Evolutionary conservation across 352 stramenopile species (phyloP), one percentile per base, ranked within the genome.

Genomic region (Pythium periplocum): DNA sequence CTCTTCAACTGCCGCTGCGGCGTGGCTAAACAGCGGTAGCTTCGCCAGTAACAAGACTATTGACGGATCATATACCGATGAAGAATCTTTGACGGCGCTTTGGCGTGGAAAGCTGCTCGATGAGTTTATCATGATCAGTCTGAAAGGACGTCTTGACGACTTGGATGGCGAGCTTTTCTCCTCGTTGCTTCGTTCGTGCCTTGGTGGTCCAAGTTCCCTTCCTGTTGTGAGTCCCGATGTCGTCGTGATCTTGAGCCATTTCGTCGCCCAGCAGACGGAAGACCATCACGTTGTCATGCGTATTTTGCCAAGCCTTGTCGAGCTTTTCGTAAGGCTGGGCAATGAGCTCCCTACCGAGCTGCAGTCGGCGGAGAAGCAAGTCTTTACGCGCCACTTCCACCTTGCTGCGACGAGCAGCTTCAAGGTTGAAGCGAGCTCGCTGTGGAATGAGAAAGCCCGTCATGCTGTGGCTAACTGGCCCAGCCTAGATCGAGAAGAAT

Each of bases 71-170:
- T 8, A 31, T 4, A 11, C 4, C 9, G 10, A 17, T 26, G 10
- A 69, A 48, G 36, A 59, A 78, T 6, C 55, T 66, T 7, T 78
- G 8, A 64, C 63, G 3, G 75, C 78, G 11, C 75, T 91, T 45
- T 91, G 81, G 81, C 69, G 75, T 39, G 78, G 81, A 26, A 91
- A 91, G 34, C 44, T 91, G 8, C 52, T 91, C 11, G 81, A 91
- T 53, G 81, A 91, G 46, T 89, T 91, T 42, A 59, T 91, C 47
- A 73, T 89, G 70, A 87, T 87, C 51, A 89, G 78, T 53, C 54
- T 91, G 30, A 84, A 88, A 51, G 78, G 75, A n/a, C 68, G 78
- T 26, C 71, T 88, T 11, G 78, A 91, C 54, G 78, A 87, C 45
- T 53, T 83, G 34, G 71, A 89, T 44, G 62, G 56, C 7, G 64